Evolutionary conservation across 2,329 filamentous ascomycete genomes (phyloP).

Genomic region (Coniochaeta sp.): DNA sequence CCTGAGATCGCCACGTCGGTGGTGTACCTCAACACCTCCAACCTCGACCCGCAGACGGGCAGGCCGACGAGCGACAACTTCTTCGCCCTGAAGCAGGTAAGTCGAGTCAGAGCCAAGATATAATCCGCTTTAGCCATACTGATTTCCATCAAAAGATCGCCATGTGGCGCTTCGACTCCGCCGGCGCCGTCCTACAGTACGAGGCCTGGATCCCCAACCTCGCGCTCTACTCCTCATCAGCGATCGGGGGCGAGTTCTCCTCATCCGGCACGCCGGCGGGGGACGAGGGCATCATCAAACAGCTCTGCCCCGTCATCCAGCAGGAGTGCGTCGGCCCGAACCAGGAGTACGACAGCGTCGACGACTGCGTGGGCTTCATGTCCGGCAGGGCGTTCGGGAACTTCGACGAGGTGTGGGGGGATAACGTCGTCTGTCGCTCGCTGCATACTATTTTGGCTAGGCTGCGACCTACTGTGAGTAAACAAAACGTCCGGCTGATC

Average conservation of each 20-base stretch:
- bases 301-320: slow-evolving; percentile 27
- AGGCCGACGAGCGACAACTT: slow-evolving; percentile 20
- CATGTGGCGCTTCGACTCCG: slow-evolving; percentile 38
- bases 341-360: slow-evolving; percentile 25
- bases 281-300: slow-evolving; percentile 20
- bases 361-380: slow-evolving; percentile 24
- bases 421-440: slow-evolving; percentile 33
- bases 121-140: neutral
- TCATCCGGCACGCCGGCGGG: slow-evolving; percentile 18
- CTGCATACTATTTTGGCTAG: slow-evolving; percentile 31
- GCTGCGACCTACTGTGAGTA: slow-evolving; percentile 20
- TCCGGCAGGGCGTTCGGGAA: slow-evolving; percentile 27
- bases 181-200: slow-evolving; percentile 32
- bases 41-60: slow-evolving; percentile 22
- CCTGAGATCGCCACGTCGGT: slow-evolving; percentile 26
- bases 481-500: neutral
- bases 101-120: neutral
- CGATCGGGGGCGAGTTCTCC: slow-evolving; percentile 13
- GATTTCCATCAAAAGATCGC: slow-evolving; percentile 19
- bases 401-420: slow-evolving; percentile 34
- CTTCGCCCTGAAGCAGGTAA: slow-evolving; percentile 25
- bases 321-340: slow-evolving; percentile 26
- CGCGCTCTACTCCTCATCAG: slow-evolving; percentile 22
- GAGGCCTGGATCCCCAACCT: slow-evolving; percentile 37
- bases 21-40: slow-evolving; percentile 24